Evolutionary conservation across 805 yeast species (phyloP).

Genomic region (Yarrowia sp.): DNA sequence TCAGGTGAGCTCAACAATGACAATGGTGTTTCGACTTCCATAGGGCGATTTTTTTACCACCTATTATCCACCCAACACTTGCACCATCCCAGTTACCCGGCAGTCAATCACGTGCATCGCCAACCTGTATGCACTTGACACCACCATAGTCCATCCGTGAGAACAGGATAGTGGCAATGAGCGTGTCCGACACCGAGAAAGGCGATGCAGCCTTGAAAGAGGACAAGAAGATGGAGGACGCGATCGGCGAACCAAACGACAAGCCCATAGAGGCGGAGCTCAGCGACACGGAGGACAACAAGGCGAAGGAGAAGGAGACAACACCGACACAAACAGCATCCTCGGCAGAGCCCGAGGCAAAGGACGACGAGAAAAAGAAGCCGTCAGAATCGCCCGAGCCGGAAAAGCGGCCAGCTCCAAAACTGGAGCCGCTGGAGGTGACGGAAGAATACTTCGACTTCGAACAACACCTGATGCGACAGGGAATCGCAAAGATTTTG

Average conservation of each 20-base stretch:
- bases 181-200: conserved; percentile 21
- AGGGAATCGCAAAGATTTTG: conserved; percentile 33
- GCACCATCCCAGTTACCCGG: not conserved
- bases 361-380: not conserved
- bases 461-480: conserved; percentile 28
- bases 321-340: not conserved
- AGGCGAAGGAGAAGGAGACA: not conserved
- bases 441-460: conserved; percentile 14
- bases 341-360: not conserved
- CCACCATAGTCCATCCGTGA: not conserved
- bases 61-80: not conserved
- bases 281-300: not conserved
- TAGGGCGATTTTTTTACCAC: not conserved
- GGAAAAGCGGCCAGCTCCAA: not conserved
- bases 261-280: not conserved
- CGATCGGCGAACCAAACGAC: not conserved
- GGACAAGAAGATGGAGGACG: conserved; percentile 20
- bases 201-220: not conserved
- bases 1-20: no score
- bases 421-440: conserved; percentile 2
- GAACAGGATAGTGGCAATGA: conserved; percentile 21
- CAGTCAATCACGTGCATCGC: conserved; percentile 8
- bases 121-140: conserved; percentile 11
- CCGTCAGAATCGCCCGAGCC: conserved; percentile 2
- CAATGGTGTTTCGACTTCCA: not conserved